Evolutionary conservation across 345 rosid genomes (phyloP).

Genomic region (Aegle marmelos): DNA sequence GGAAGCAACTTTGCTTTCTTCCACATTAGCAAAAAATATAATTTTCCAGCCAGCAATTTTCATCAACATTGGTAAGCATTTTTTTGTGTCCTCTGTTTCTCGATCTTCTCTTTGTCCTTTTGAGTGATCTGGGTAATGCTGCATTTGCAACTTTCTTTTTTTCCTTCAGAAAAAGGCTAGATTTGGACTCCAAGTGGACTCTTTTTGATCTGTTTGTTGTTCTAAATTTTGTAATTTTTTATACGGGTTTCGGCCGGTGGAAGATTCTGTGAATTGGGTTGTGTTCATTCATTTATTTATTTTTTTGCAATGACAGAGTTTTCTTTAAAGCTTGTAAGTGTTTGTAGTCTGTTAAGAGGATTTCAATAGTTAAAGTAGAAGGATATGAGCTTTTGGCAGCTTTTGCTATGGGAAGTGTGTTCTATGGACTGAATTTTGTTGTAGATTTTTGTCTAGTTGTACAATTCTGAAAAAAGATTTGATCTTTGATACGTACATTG

Average conservation of each 20-base stretch:
- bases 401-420: background rate
- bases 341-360: conserved; percentile 9
- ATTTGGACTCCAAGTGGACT: background rate
- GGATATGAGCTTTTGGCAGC: conserved; percentile 5
- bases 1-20: conserved; percentile 9
- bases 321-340: background rate
- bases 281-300: conserved; percentile 3
- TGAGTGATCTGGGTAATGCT: conserved; percentile 34
- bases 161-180: background rate
- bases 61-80: conserved; percentile 2
- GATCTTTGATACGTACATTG: conserved; percentile 15
- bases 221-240: conserved; percentile 10
- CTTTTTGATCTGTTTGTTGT: conserved; percentile 7
- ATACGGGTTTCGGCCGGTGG: conserved; percentile 18
- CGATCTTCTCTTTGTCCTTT: conserved; percentile 4
- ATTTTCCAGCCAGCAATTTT: conserved; percentile 17
- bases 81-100: conserved; percentile 20
- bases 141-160: conserved; percentile 11
- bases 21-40: background rate
- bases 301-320: conserved; percentile 3
- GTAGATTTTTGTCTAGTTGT: background rate
- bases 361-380: background rate
- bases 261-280: conserved; percentile 14
- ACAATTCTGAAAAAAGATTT: conserved; percentile 6
- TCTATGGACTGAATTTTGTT: background rate